Evolutionary conservation across 768 basidiomycete species (phyloP).

Genomic region (Udeniomyces megalosporus): DNA sequence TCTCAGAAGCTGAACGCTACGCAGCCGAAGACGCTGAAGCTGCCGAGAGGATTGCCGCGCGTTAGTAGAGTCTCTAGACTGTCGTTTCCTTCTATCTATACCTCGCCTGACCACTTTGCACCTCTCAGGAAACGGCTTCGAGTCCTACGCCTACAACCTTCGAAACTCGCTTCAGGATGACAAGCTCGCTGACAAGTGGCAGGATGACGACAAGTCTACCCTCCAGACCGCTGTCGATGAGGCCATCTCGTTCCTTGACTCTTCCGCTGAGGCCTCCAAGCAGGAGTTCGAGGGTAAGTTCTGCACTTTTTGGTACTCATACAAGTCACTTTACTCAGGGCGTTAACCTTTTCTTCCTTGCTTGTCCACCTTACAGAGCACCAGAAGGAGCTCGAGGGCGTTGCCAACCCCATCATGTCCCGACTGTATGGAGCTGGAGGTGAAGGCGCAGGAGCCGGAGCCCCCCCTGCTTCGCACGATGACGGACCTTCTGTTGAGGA

Average conservation of each 20-base stretch:
- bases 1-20: slow-evolving; percentile 47
- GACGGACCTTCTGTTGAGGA: slow-evolving; percentile 85
- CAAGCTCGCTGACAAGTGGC: slow-evolving; percentile 27
- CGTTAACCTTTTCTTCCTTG: neutral
- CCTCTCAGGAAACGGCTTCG: slow-evolving; percentile 50
- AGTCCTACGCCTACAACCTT: slow-evolving; percentile 90
- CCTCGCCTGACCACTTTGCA: too few relatives aligned
- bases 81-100: too few relatives aligned
- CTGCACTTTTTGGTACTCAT: too few relatives aligned
- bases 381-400: slow-evolving; percentile 76
- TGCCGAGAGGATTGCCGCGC: slow-evolving; percentile 37
- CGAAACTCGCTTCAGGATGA: slow-evolving; percentile 51
- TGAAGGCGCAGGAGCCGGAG: slow-evolving; percentile 24
- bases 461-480: slow-evolving; percentile 23
- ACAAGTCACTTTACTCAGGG: neutral
- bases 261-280: slow-evolving; percentile 74
- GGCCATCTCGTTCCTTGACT: slow-evolving; percentile 68
- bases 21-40: slow-evolving; percentile 39
- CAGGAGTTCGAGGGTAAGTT: slow-evolving; percentile 66
- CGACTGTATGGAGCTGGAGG: slow-evolving; percentile 20
- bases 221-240: slow-evolving; percentile 68
- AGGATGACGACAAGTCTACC: slow-evolving; percentile 36
- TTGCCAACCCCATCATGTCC: slow-evolving; percentile 47
- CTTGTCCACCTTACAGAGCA: neutral
- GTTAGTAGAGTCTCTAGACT: slow-evolving; percentile 25